phyloP scores from a whole-genome alignment of 108 stramenopile genomes.

The Cyclotella baltica region DNA sequence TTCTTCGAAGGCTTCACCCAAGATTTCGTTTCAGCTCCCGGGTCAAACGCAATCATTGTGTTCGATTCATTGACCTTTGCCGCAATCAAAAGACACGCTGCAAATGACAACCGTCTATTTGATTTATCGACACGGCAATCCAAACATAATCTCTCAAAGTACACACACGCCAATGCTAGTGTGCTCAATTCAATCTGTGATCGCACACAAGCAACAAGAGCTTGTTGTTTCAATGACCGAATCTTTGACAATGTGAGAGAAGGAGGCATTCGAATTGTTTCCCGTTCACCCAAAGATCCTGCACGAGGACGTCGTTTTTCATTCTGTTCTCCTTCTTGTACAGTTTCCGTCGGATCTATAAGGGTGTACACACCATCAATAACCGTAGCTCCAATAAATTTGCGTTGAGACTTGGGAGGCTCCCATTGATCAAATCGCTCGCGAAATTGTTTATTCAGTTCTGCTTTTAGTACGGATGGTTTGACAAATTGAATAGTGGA shows the following conservation, averaged over 20 bases:
- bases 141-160: constrained; percentile 94
- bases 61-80: constrained; percentile 90
- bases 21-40: constrained; percentile 48
- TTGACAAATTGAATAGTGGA: constrained; percentile 92
- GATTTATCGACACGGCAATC: constrained; percentile 93
- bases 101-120: constrained; percentile 90
- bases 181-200: constrained; percentile 88
- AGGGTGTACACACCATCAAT: constrained; percentile 84
- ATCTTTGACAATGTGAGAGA: constrained; percentile 93
- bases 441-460: constrained; percentile 93
- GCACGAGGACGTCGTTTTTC: constrained; percentile 40
- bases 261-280: constrained; percentile 90
- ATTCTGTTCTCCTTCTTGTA: constrained; percentile 43
- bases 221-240: constrained; percentile 83
- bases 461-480: constrained; percentile 86
- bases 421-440: constrained; percentile 93
- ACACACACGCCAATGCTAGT: constrained; percentile 88
- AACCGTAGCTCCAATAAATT: constrained; percentile 77
- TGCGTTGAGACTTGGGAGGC: constrained; percentile 67
- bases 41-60: constrained; percentile 60
- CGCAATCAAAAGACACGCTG: constrained; percentile 91
- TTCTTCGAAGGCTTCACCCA: constrained; percentile 76
- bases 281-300: constrained; percentile 43
- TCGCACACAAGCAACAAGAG: constrained; percentile 71
- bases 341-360: constrained; percentile 72